Conservation (phyloP, 108 stramenopile genomes). For the Chaetoceros muelleri region DNA sequence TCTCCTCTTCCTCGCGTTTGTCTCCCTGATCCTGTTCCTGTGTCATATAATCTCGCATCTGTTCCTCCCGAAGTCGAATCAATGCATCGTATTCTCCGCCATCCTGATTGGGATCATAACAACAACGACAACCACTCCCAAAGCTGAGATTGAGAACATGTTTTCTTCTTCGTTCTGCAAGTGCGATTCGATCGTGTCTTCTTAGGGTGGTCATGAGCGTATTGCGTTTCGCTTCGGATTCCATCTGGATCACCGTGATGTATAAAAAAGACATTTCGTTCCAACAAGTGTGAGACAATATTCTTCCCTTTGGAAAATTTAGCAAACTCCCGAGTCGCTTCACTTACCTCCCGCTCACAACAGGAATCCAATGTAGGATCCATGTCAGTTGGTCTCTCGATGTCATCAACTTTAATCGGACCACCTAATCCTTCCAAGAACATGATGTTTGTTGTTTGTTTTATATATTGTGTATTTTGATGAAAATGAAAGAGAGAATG, state of each 20-base stretch:
- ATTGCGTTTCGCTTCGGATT: slow-evolving; percentile 46
- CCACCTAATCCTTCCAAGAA: slow-evolving; percentile 68
- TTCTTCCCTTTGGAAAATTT: too few relatives aligned
- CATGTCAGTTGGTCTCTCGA: background rate
- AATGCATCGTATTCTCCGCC: slow-evolving; percentile 70
- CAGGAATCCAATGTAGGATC: slow-evolving; percentile 74
- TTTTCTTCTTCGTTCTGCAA: slow-evolving; percentile 55
- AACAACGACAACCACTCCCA: slow-evolving; percentile 65
- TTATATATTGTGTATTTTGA: background rate
- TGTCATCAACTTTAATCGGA: slow-evolving; percentile 33
- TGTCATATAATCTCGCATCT: too few relatives aligned
- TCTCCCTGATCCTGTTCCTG: slow-evolving; percentile 4
- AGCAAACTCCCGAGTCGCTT: too few relatives aligned
- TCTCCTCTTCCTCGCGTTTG: background rate
- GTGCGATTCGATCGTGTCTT: slow-evolving; percentile 56
- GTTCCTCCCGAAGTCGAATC: slow-evolving; percentile 18
- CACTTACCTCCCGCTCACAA: slow-evolving; percentile 65
- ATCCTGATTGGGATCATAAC: slow-evolving; percentile 69
- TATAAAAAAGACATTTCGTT: too few relatives aligned
- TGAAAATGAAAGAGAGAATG: background rate
- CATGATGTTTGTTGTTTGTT: background rate
- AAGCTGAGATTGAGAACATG: slow-evolving; percentile 35
- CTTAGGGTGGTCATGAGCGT: slow-evolving; percentile 44
- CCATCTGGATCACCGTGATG: slow-evolving; percentile 25
- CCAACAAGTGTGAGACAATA: too few relatives aligned